Evolutionary conservation across 2,329 filamentous ascomycete genomes (phyloP), one percentile per base, ranked within the genome.

Genomic region (Elsinoe perseae): DNA sequence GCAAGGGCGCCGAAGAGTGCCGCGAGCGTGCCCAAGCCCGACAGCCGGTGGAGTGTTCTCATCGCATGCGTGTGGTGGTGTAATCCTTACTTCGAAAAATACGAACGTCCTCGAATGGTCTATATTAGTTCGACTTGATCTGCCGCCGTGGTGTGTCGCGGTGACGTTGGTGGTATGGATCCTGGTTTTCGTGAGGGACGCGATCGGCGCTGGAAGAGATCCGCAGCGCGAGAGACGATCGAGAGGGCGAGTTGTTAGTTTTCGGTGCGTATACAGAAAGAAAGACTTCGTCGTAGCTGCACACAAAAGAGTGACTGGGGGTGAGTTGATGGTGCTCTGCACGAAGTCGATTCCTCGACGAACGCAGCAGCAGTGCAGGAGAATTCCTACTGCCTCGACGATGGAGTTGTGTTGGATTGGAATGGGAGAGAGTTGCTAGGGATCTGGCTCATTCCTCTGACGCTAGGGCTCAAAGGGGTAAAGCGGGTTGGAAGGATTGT

Each of bases 1-100:
- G 53, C 42, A 44, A 56, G 40, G 53, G 53, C 53, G 42, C 53
- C 30, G 53, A 61, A 34, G 12, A 55, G 50, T 18, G 57, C 42
- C 54, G 57, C 56, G 57, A 61, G 53, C 44, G 55, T 58, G 55
- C 58, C 54, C 36, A 54, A 34, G 59, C 52, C 44, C 57, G 55
- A 46, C 57, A 53, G 56, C 38, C 27, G 40, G 28, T 25, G 25
- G 27, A 52, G 42, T 34, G 50, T 52, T 43, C 40, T 58, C 59
- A 61, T 61, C 32, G 56, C 56, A 58, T 58, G 57, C 57, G 57
- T 36, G 38, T 34, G 50, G 40, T 55, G 43, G 40, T n/a, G 27
- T 34, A 27, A 16, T 27, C 54, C 52, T 54, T 54, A 30, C 21
- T 42, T 43, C 28, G 21, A 10, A 25, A n/a, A 44, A 14, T 21